Conservation (phyloP, 768 basidiomycete genomes). For the Hebeloma cylindrosporum region DNA sequence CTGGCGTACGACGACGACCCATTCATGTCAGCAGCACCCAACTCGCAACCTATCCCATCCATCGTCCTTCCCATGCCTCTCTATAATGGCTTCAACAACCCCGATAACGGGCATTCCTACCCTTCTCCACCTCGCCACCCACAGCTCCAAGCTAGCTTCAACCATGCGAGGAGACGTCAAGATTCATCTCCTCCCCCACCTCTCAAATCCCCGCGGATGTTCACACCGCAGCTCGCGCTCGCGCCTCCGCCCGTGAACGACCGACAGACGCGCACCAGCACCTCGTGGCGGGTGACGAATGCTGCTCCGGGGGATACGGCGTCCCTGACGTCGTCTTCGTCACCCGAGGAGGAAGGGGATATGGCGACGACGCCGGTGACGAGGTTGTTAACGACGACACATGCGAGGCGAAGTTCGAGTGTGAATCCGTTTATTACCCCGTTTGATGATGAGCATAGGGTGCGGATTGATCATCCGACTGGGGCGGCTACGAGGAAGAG, state of each 20-base stretch:
- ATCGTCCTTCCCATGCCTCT: conserved; percentile 24
- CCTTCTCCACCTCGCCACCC: conserved; percentile 22
- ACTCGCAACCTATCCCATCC: neutral
- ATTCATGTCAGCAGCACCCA: conserved; percentile 10
- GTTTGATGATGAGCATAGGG: conserved; percentile 68
- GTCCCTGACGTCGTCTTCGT: conserved; percentile 24
- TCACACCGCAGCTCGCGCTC: conserved; percentile 15
- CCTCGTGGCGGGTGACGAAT: conserved; percentile 27
- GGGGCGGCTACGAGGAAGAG: conserved; percentile 40
- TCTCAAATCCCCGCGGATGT: conserved; percentile 13
- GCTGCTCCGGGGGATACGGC: conserved; percentile 19
- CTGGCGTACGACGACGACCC: conserved; percentile 19
- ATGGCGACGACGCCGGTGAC: conserved; percentile 39
- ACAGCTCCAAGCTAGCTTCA: conserved; percentile 14
- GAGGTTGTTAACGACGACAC: conserved; percentile 43
- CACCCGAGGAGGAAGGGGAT: conserved; percentile 13
- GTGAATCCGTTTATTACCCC: conserved; percentile 71
- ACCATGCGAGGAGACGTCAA: conserved; percentile 7
- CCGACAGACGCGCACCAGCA: conserved; percentile 19
- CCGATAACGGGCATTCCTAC: conserved; percentile 19
- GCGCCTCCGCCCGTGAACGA: conserved; percentile 19
- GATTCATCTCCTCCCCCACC: conserved; percentile 22
- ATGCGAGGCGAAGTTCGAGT: conserved; percentile 39
- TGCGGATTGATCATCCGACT: conserved; percentile 26
- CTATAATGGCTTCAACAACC: conserved; percentile 32